These are phyloP conservation scores for Colletotrichum zoysiae DNA, from an alignment of 2,329 filamentous ascomycete genomes.

Conservation along the genomic window DNA sequence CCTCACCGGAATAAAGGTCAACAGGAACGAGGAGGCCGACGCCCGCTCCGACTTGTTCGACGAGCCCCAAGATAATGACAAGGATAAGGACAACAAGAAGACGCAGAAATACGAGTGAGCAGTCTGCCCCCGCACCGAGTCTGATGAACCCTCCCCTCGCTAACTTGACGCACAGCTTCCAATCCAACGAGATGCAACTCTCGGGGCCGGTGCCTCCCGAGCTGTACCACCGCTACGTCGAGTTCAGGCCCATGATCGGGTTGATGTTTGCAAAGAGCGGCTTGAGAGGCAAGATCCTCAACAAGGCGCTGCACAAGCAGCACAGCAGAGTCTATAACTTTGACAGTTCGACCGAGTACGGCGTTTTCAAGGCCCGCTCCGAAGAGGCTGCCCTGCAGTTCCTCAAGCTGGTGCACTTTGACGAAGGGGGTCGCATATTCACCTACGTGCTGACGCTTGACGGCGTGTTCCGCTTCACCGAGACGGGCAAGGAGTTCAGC, in stretches of 20 bases:
- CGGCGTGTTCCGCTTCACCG: constrained; percentile 88
- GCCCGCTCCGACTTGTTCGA: constrained; percentile 46
- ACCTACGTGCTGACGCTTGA: constrained; percentile 94
- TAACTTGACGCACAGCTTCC: constrained; percentile 71
- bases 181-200: constrained; percentile 92
- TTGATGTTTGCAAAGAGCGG: constrained; percentile 87
- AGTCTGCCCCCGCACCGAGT: not conserved
- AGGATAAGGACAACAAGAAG: constrained; percentile 55
- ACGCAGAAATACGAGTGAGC: constrained; percentile 82
- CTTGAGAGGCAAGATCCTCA: constrained; percentile 82
- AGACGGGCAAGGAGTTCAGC: constrained; percentile 95
- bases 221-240: constrained; percentile 92
- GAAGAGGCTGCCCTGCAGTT: constrained; percentile 82
- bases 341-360: constrained; percentile 80
- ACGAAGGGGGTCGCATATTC: constrained; percentile 87
- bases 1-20: constrained; percentile 78
- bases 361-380: constrained; percentile 74
- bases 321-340: constrained; percentile 92
- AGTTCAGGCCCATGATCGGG: constrained; percentile 91
- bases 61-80: constrained; percentile 45
- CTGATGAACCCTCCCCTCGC: not conserved
- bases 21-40: constrained; percentile 68
- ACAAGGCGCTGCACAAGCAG: constrained; percentile 90
- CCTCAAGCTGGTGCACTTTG: constrained; percentile 86
- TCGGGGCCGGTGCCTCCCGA: constrained; percentile 82